A percentile compares a stretch with the other conserved stretches of the same genome.
Evolutionary conservation across 768 basidiomycete species (phyloP).

Genomic region (Suillus brevipes): DNA sequence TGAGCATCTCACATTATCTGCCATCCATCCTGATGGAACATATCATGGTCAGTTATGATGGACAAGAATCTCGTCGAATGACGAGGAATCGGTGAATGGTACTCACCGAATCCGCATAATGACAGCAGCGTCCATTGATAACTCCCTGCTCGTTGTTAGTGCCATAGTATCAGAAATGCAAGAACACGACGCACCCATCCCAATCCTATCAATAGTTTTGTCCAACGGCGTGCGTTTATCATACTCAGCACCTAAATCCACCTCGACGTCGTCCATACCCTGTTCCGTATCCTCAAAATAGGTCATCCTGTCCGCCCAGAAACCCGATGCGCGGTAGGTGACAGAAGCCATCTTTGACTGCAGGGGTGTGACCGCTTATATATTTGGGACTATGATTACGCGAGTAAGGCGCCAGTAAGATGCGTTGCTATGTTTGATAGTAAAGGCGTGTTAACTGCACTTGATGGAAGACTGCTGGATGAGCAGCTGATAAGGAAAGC

Average conservation of each 20-base stretch:
- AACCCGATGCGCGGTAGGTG: constrained; percentile 48
- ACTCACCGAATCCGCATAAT: constrained; percentile 86
- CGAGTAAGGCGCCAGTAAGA: constrained; percentile 2
- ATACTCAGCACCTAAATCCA: constrained; percentile 24
- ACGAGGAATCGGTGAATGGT: not conserved
- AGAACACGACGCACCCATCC: constrained; percentile 62
- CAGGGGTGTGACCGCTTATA: not conserved
- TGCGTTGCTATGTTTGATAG: not conserved
- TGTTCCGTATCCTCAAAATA: constrained; percentile 43
- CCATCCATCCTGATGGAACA: constrained; percentile 73
- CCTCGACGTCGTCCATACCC: constrained; percentile 33
- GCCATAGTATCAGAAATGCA: not conserved
- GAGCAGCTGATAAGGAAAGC: not conserved
- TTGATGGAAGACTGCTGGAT: not conserved
- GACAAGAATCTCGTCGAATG: not conserved
- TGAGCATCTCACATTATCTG: constrained; percentile 71
- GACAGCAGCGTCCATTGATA: constrained; percentile 84
- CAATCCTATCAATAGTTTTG: constrained; percentile 86
- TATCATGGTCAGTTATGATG: constrained; percentile 5
- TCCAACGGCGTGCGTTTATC: constrained; percentile 67
- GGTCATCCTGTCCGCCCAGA: constrained; percentile 46
- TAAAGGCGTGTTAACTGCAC: not conserved
- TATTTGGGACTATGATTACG: constrained; percentile 4
- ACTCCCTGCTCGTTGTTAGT: constrained; percentile 41
- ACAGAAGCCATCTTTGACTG: constrained; percentile 38